These are phyloP conservation scores for Trypanosoma rangeli DNA, from an alignment of 208 protist genomes.

Conservation along the genomic window DNA sequence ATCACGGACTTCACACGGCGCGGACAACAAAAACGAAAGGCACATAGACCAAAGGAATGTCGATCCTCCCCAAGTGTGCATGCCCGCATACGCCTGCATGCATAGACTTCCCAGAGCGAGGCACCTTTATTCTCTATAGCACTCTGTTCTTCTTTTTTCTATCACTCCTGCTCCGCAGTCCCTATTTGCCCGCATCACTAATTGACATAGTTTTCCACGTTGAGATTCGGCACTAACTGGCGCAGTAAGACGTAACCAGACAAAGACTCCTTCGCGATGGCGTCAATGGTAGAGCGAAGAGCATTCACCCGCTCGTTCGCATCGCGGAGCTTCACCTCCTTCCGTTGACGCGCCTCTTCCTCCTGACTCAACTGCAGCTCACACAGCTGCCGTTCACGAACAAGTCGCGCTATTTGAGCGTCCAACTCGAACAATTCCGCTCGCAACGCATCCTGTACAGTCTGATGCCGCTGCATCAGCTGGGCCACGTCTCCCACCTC, in stretches of 20 bases:
- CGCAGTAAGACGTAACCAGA: conserved; percentile 57
- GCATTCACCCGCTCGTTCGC: conserved; percentile 59
- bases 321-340: conserved; percentile 50
- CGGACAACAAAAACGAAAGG: not conserved
- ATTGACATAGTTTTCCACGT: conserved; percentile 77
- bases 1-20: not conserved
- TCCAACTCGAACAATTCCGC: conserved; percentile 64
- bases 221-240: conserved; percentile 72
- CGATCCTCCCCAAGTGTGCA: not conserved
- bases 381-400: conserved; percentile 63
- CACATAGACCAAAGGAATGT: not conserved
- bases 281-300: conserved; percentile 64
- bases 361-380: conserved; percentile 62
- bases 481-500: conserved; percentile 57
- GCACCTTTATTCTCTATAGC: not conserved
- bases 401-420: conserved; percentile 46
- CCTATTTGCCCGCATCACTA: conserved; percentile 11
- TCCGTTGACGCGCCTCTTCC: conserved; percentile 29
- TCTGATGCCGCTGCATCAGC: conserved; percentile 41
- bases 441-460: conserved; percentile 51
- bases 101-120: not conserved
- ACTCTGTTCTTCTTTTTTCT: not conserved
- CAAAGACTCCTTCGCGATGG: conserved; percentile 54
- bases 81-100: not conserved
- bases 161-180: not conserved